phyloP scores from a whole-genome alignment of 345 rosid species.

The Eucalyptus cladocalyx region DNA sequence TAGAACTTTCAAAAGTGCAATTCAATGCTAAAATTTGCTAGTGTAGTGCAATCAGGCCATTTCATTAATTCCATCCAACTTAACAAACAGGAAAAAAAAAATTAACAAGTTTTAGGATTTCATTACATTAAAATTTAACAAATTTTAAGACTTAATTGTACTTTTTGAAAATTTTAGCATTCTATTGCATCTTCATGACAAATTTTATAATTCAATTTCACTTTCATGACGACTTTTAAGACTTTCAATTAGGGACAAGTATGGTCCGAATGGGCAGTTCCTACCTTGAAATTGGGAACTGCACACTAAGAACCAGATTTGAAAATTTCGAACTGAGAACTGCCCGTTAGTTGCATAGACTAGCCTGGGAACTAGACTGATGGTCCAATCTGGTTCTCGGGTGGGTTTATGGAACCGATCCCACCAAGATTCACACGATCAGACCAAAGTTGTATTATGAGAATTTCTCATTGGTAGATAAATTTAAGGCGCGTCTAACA shows the following conservation, averaged over 20 bases:
- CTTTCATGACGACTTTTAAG: too few species aligned
- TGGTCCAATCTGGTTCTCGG: fast-evolving
- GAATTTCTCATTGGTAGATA: not conserved
- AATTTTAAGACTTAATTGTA: too few species aligned
- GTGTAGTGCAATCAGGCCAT: not conserved
- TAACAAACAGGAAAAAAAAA: too few species aligned
- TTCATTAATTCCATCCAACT: not conserved
- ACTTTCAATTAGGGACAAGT: too few species aligned
- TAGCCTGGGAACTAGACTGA: fast-evolving
- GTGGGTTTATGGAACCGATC: too few species aligned
- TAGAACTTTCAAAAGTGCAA: not conserved
- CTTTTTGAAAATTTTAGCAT: too few species aligned
- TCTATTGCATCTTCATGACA: fast-evolving
- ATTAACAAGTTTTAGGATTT: too few species aligned
- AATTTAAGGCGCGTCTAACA: not conserved
- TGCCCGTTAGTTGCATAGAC: not conserved
- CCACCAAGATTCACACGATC: not conserved
- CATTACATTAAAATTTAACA: too few species aligned
- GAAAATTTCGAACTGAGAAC: too few species aligned
- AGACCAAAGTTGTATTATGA: not conserved
- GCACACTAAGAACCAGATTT: not conserved
- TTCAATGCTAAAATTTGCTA: not conserved
- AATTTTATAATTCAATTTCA: too few species aligned
- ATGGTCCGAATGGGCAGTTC: fast-evolving
- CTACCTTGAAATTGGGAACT: too few species aligned